Conservation (phyloP, 2,329 filamentous ascomycete genomes). For the Exophiala dermatitidis region DNA sequence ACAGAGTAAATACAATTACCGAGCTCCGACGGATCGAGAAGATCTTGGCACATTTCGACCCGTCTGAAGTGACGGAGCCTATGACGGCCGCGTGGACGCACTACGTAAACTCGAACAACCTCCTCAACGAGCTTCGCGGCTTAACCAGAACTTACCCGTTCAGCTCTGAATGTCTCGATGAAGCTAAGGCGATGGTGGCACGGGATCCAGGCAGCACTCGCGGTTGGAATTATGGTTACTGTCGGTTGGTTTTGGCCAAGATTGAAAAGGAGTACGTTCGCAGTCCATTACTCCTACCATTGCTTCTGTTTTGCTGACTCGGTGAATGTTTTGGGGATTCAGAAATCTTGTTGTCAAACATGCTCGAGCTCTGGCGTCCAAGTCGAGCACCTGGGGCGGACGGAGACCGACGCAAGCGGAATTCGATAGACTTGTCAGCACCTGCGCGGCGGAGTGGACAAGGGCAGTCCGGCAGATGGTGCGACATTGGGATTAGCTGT, state of each 20-base stretch:
- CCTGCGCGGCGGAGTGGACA: conserved; percentile 62
- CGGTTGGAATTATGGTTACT: conserved; percentile 61
- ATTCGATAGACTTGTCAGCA: conserved; percentile 52
- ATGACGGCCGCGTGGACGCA: conserved; percentile 66
- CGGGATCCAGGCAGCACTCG: conserved; percentile 58
- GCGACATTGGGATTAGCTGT: conserved; percentile 58
- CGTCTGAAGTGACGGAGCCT: conserved; percentile 54
- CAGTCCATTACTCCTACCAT: background rate
- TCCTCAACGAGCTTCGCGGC: conserved; percentile 62
- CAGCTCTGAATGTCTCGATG: conserved; percentile 56
- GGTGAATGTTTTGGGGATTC: background rate
- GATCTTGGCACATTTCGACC: conserved; percentile 52
- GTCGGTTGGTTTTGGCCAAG: conserved; percentile 63
- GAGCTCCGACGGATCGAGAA: conserved; percentile 66
- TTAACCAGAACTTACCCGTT: conserved; percentile 63
- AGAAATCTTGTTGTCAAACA: conserved; percentile 57
- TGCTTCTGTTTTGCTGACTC: background rate
- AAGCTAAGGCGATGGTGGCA: conserved; percentile 58
- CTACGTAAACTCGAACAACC: conserved; percentile 63
- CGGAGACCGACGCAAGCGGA: conserved; percentile 50
- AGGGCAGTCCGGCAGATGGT: conserved; percentile 59
- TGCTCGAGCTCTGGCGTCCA: conserved; percentile 54
- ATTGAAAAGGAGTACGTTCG: conserved; percentile 55
- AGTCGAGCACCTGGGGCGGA: conserved; percentile 64
- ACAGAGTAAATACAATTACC: conserved; percentile 65